Percentiles rank a stretch among this genome's conserved stretches.
Conservation (phyloP, 2,329 filamentous ascomycete species). For the Venturia carpophila region DNA sequence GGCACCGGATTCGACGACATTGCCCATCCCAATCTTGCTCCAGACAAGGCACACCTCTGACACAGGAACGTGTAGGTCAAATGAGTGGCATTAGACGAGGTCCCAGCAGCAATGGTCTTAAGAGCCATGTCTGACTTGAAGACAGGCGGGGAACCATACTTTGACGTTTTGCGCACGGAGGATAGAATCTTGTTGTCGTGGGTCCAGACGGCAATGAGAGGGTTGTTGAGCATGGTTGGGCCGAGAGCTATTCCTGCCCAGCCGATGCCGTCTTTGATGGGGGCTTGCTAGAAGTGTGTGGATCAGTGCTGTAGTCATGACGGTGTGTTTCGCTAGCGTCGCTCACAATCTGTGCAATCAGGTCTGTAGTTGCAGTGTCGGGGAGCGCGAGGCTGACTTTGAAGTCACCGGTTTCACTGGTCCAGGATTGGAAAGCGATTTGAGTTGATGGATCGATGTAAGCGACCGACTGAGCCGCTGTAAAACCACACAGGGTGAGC, state of each 20-base stretch:
- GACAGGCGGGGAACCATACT: not conserved
- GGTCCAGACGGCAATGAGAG: conserved; percentile 5
- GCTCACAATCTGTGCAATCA: conserved; percentile 14
- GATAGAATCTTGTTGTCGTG: not conserved
- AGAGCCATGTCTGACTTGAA: not conserved
- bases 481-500: not conserved
- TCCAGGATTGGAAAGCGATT: conserved; percentile 14
- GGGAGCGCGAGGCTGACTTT: conserved; percentile 13
- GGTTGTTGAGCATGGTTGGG: not conserved
- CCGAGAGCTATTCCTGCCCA: conserved; percentile 13
- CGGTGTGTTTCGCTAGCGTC: not conserved
- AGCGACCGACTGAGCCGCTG: not conserved
- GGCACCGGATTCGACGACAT: not conserved
- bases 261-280: conserved; percentile 1
- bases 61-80: not conserved
- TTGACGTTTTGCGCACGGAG: not conserved
- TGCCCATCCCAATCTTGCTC: not conserved
- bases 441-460: not conserved
- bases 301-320: not conserved
- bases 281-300: not conserved
- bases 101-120: conserved; percentile 10
- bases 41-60: not conserved
- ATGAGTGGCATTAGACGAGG: not conserved
- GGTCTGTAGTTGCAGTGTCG: not conserved
- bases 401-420: not conserved